Base-by-base conservation (phyloP, 2,329 filamentous ascomycete species). In the Colletotrichum salicis region DNA sequence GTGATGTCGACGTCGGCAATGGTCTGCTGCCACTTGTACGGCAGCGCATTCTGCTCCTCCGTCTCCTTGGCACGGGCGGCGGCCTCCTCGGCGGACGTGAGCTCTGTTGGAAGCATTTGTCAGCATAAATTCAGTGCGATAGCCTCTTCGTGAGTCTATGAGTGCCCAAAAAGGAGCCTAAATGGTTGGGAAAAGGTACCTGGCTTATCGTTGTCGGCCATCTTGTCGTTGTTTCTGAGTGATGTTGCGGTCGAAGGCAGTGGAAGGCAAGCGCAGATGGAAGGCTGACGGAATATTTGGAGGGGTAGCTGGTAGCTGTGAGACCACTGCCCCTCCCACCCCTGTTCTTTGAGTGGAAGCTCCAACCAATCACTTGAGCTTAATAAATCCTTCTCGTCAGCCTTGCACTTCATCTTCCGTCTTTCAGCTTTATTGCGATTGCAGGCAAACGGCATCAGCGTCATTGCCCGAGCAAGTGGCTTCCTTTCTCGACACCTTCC, bases 21-120 rank as follows among this genome's bases (percentile, higher is more conserved):
- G 29, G 93, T 95, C 85, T 99, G 96, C 12, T 89, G 93, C 96
- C 96, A 99, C 85, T 97, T 96, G 91, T 99, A 99, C 1, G 96
- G 96, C 54, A 99, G 91, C 29, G 92, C 90, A 54, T 91, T 93
- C 86, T 99, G 96, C 85, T 99, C 96, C 77, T 92, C 93, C 68
- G 89, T 87, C 85, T 99, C 95, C 80, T 92, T 91, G 73, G 90
- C 92, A 75, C 85, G 86, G 70, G 88, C 86, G 24, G 89, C 89
- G 12, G 87, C 90, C 75, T 87, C 84, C 75, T 90, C 86, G 74
- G 88, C 89, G 71, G 87, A 83, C 27, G 85, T 86, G 67, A 81
- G 84, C 78, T 91, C 89, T 87, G 57, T 58, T 15, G 1, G 61
- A n/a, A 64, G 81, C 84, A 78, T 91, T 89, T 87, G 67, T 69